phyloP scores from a whole-genome alignment of 2,329 filamentous ascomycete genomes.

The Penicillium freii region DNA sequence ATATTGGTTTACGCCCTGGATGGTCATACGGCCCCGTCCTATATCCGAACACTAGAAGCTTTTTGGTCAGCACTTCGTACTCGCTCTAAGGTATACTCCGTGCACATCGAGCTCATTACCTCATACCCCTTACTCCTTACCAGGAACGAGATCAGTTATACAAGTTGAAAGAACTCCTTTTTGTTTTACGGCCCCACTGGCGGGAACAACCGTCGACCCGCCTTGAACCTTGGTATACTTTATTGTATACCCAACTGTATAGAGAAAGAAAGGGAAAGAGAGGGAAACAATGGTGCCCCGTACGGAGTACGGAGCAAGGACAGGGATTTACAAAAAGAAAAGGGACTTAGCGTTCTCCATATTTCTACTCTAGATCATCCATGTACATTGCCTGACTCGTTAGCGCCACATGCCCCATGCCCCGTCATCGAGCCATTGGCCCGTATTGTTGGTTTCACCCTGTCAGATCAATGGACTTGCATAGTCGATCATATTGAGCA shows the following conservation, averaged over 20 bases:
- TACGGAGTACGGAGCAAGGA: background rate
- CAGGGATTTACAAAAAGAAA: background rate
- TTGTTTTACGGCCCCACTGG: constrained; percentile 5
- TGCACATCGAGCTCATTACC: background rate
- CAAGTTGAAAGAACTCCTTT: background rate
- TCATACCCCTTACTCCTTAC: background rate
- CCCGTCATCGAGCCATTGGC: background rate
- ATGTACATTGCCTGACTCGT: constrained; percentile 4
- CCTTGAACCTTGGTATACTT: background rate
- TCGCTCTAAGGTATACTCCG: background rate
- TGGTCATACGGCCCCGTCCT: background rate
- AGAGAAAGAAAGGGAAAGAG: background rate
- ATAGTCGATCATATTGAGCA: constrained; percentile 1
- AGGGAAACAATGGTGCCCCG: no score
- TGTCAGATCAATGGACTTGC: constrained; percentile 8
- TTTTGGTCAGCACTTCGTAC: background rate
- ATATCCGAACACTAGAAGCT: background rate
- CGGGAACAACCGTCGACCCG: constrained; percentile 11
- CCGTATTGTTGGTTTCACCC: background rate
- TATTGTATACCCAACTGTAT: background rate
- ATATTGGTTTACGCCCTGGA: background rate
- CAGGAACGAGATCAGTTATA: background rate
- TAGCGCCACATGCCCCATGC: background rate
- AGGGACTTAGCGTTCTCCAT: background rate
- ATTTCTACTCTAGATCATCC: constrained; percentile 1